phyloP scores from a whole-genome alignment of 139 green algal species.

The Limnomonas spitsbergensis region DNA sequence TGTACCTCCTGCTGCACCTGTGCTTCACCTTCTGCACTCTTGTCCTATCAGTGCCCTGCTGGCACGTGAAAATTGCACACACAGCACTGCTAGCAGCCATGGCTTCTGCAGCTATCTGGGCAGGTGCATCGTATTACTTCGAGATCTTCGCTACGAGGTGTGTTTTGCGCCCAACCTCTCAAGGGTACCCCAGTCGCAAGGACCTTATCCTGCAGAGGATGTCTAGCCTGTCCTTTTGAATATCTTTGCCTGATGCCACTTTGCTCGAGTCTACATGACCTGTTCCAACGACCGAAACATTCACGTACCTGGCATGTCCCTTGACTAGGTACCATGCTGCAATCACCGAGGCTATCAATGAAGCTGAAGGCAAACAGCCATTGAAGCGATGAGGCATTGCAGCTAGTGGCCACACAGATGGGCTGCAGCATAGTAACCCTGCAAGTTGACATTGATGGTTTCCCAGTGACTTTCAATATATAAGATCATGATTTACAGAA shows the following conservation, averaged over 20 bases:
- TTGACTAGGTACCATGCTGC: background rate
- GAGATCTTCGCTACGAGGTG: slow-evolving; percentile 47
- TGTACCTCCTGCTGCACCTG: slow-evolving; percentile 1
- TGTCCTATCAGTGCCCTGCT: background rate
- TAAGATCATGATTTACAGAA: too few species aligned
- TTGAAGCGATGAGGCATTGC: too few species aligned
- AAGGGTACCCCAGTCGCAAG: background rate
- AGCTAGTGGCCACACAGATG: too few species aligned
- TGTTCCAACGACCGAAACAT: background rate
- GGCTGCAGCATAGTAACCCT: too few species aligned
- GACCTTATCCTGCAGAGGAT: background rate
- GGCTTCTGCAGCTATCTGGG: slow-evolving; percentile 48
- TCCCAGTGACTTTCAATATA: too few species aligned
- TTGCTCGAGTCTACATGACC: too few species aligned
- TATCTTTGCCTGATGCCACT: too few species aligned
- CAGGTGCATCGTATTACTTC: slow-evolving; percentile 65
- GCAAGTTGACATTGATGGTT: too few species aligned
- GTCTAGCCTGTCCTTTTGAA: too few species aligned
- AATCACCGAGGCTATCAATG: background rate
- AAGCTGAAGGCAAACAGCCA: too few species aligned
- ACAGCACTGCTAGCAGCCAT: slow-evolving; percentile 45
- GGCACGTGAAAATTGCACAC: background rate
- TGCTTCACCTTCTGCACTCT: background rate
- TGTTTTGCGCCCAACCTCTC: background rate
- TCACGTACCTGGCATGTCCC: background rate